Evolutionary conservation across 306 rosid species (phyloP).

Genomic region (Psophocarpus tetragonolobus): DNA sequence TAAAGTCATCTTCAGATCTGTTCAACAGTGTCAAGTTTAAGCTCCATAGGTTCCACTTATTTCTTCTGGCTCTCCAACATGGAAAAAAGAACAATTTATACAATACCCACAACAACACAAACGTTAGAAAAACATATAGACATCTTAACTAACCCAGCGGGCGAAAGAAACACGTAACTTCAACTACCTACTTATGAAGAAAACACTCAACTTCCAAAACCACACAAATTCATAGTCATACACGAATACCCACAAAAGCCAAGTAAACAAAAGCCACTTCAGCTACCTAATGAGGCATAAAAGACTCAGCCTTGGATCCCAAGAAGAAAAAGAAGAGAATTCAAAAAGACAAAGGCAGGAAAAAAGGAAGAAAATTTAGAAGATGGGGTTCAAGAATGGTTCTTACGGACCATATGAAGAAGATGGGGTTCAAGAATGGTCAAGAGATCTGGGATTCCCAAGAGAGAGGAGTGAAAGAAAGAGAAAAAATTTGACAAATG

Average conservation of each 20-base stretch:
- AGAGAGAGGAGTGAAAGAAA: background rate
- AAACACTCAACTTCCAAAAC: background rate
- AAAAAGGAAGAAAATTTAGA: constrained; percentile 6
- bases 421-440: constrained; percentile 9
- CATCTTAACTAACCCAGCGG: constrained; percentile 6
- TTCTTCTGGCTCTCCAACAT: background rate
- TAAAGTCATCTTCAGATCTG: constrained; percentile 33
- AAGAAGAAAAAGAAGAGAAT: background rate
- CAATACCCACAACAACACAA: background rate
- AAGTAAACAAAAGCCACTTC: constrained; percentile 7
- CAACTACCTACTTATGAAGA: constrained; percentile 4
- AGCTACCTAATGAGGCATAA: background rate
- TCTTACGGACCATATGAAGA: constrained; percentile 50
- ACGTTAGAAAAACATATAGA: background rate
- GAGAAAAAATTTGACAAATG: background rate
- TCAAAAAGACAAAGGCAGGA: background rate
- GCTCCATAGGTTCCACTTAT: background rate
- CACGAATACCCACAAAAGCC: background rate
- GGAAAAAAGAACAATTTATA: background rate
- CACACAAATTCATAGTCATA: background rate
- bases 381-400: too few species aligned
- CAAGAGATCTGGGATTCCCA: constrained; percentile 43
- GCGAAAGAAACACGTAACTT: background rate
- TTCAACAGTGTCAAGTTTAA: background rate
- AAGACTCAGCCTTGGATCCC: constrained; percentile 7